phyloP scores from a whole-genome alignment of 2,329 filamentous ascomycete species.

The Pyrenophora tritici-repentis region DNA sequence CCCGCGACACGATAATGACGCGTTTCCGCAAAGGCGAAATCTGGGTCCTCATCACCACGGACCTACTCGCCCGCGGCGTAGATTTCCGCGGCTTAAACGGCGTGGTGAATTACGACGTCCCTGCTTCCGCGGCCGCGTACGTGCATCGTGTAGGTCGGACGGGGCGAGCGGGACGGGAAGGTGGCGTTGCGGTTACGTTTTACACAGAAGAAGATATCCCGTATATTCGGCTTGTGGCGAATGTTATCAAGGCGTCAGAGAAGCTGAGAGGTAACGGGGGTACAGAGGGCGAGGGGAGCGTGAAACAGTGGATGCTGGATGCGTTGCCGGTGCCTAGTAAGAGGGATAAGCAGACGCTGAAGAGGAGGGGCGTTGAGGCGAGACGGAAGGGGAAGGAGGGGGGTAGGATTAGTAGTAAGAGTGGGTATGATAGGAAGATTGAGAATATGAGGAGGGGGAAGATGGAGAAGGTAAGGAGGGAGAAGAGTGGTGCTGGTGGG shows the following conservation, averaged over 20 bases:
- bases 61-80: slow-evolving; percentile 87
- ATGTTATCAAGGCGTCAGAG: slow-evolving; percentile 85
- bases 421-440: slow-evolving; percentile 71
- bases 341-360: slow-evolving; percentile 80
- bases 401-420: slow-evolving; percentile 79
- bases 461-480: slow-evolving; percentile 40
- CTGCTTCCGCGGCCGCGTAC: slow-evolving; percentile 85
- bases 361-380: slow-evolving; percentile 78
- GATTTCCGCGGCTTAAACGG: slow-evolving; percentile 96
- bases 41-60: slow-evolving; percentile 96
- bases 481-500: slow-evolving; percentile 16
- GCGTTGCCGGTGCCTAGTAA: slow-evolving; percentile 83
- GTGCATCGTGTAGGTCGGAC: slow-evolving; percentile 93
- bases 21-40: slow-evolving; percentile 89
- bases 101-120: slow-evolving; percentile 97
- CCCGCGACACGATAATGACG: slow-evolving; percentile 81
- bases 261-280: slow-evolving; percentile 60
- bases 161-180: slow-evolving; percentile 82
- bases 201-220: slow-evolving; percentile 96
- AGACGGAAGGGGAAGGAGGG: slow-evolving; percentile 53
- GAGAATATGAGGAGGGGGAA: slow-evolving; percentile 69
- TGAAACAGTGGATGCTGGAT: slow-evolving; percentile 76
- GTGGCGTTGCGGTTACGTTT: slow-evolving; percentile 88
- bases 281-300: slow-evolving; percentile 56
- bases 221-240: slow-evolving; percentile 87